These are phyloP conservation scores for Xylaria sp. DNA, from an alignment of 2,329 filamentous ascomycete genomes.

Conservation along the genomic window DNA sequence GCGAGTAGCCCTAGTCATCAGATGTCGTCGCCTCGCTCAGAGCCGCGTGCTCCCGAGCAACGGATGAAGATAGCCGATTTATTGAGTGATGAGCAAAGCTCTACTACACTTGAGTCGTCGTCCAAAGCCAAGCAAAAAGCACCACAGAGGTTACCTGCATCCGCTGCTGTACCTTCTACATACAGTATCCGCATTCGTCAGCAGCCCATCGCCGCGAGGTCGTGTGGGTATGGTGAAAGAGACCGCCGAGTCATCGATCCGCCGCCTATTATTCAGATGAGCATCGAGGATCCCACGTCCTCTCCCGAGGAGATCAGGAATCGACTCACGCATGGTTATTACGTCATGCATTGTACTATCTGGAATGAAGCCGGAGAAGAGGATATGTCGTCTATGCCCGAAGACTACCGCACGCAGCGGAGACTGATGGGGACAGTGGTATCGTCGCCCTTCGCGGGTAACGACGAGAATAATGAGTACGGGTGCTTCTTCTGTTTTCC, in stretches of 20 bases:
- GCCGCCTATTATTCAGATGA: conserved; percentile 79
- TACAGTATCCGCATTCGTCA: conserved; percentile 70
- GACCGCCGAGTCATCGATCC: conserved; percentile 84
- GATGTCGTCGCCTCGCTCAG: conserved; percentile 34
- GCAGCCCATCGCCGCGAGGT: conserved; percentile 77
- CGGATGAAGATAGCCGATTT: conserved; percentile 42
- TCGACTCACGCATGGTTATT: conserved; percentile 65
- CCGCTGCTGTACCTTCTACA: conserved; percentile 35
- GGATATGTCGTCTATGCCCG: conserved; percentile 74
- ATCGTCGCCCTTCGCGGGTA: conserved; percentile 75
- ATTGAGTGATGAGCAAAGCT: conserved; percentile 37
- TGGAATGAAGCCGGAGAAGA: conserved; percentile 70
- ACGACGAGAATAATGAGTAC: conserved; percentile 73
- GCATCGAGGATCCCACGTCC: conserved; percentile 62
- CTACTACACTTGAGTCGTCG: conserved; percentile 22
- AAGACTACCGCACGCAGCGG: conserved; percentile 74
- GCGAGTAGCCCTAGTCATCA: conserved; percentile 28
- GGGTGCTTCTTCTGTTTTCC: conserved; percentile 88
- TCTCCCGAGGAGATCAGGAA: conserved; percentile 59
- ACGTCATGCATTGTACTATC: conserved; percentile 78
- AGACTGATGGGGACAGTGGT: conserved; percentile 82
- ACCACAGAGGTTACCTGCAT: conserved; percentile 25
- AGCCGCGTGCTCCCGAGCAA: conserved; percentile 35
- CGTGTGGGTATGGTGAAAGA: conserved; percentile 82
- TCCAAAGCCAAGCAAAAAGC: conserved; percentile 37